Base-by-base conservation (phyloP, 805 yeast genomes). In the Metschnikowia hibisci region DNA sequence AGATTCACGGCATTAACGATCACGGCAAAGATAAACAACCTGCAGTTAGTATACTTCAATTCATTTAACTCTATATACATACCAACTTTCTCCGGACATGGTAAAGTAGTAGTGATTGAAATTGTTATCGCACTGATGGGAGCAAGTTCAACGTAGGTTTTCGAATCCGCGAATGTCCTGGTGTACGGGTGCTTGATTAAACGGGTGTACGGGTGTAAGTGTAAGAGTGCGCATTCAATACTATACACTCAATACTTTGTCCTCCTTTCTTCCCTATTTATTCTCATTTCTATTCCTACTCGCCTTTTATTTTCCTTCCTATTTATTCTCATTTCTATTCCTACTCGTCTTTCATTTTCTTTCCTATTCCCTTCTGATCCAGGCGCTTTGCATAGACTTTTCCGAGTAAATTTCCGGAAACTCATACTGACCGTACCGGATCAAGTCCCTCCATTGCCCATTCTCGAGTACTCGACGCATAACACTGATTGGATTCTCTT, bases 1-100 rank as follows among this genome's bases (percentile, higher is more conserved):
- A 91, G 74, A 75, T 86, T 88, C 55, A 85, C 78, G 46, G 95
- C 93, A 67, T 91, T 91, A 50, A 84, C 75, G 46, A 90, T 62
- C 34, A 90, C 95, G 8, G 96, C 87, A 54, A 80, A 70, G 48
- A 84, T 82, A 62, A 83, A 84, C 53, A 82, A 72, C 70, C 83
- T 73, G 42, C 35, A 12, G 28, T 50, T 55, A 50, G 53, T 41
- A 42, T 26, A n/a, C 14, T 25, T 25, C 11, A 10, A 14, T 8
- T 22, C 13, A 22, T 9, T 14, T 32, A 7, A 3, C 34, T 32
- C 34, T 13, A 4, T 11, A 18, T 42, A 55, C 63, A 41, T 59
- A 59, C 63, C 60, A 58, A 43, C 60, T 56, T 46, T 60, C 63
- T 36, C 62, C 63, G 32, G 63, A 45, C 63, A 60, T 60, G 10